Percentiles rank a stretch among this genome's conserved stretches.
Evolutionary conservation across 805 yeast species (phyloP).

Genomic region (Hemisphaericaspora nanyangensis): DNA sequence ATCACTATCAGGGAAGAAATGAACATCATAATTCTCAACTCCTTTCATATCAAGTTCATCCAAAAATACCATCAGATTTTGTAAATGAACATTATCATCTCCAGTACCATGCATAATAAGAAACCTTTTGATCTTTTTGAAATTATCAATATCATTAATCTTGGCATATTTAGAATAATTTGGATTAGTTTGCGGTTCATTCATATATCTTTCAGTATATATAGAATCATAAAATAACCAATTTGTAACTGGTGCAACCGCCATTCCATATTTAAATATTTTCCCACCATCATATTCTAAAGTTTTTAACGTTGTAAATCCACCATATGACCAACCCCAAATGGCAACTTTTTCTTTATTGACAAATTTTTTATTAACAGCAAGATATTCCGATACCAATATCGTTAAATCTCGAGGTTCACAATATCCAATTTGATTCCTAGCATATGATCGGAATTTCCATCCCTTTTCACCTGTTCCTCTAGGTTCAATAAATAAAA

Average conservation of each 20-base stretch:
- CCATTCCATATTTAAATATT: conserved; percentile 81
- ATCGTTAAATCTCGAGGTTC: conserved; percentile 67
- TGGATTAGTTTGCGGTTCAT: conserved; percentile 65
- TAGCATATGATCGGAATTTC: conserved; percentile 57
- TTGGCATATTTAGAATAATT: conserved; percentile 57
- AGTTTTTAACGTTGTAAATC: conserved; percentile 85
- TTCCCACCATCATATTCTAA: conserved; percentile 75
- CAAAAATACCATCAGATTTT: conserved; percentile 73
- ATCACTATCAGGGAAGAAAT: conserved; percentile 89
- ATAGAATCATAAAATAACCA: conserved; percentile 91
- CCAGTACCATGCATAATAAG: conserved; percentile 94
- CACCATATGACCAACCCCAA: conserved; percentile 99
- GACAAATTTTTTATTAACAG: conserved; percentile 39
- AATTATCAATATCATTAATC: conserved; percentile 52
- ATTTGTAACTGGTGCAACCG: conserved; percentile 97
- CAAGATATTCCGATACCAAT: conserved; percentile 48
- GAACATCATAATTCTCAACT: conserved; percentile 80
- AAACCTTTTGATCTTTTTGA: conserved; percentile 61
- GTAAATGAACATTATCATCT: conserved; percentile 96
- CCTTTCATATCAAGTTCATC: conserved; percentile 55
- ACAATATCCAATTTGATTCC: conserved; percentile 61
- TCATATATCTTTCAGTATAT: conserved; percentile 94
- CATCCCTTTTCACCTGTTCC: conserved; percentile 83
- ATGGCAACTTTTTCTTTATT: conserved; percentile 69
- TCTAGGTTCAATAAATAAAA: conserved; percentile 70